Evolutionary conservation across 345 rosid species (phyloP).

Genomic region (Eucalyptus tenuipes): DNA sequence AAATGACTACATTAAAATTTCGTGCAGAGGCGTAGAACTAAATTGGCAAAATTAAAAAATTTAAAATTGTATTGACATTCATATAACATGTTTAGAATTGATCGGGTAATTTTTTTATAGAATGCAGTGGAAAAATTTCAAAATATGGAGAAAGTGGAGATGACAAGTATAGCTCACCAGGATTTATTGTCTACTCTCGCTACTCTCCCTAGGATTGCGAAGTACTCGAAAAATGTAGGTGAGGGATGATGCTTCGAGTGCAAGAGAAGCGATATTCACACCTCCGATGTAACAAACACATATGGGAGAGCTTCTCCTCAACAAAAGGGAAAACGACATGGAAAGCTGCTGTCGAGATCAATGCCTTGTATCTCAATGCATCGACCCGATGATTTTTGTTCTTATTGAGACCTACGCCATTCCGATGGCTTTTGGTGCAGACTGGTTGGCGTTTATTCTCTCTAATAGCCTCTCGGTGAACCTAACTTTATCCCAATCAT

Average conservation of each 20-base stretch:
- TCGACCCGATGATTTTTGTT: not conserved
- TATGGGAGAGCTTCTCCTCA: not conserved
- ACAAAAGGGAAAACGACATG: not conserved
- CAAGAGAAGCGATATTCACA: not conserved
- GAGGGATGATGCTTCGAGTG: not conserved
- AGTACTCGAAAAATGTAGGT: not conserved
- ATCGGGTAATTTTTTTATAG: fast-evolving
- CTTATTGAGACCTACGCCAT: not conserved
- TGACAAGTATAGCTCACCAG: not conserved
- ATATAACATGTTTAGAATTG: fast-evolving
- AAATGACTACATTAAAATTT: not conserved
- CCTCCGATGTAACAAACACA: not conserved
- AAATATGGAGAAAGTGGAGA: not conserved
- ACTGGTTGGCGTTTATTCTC: not conserved
- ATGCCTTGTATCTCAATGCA: not conserved
- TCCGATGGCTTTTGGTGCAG: not conserved
- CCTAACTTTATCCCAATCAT: not conserved
- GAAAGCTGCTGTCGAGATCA: not conserved
- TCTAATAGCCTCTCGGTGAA: not conserved
- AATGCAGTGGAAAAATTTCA: not conserved
- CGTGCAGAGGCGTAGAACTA: fast-evolving
- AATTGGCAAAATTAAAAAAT: not conserved
- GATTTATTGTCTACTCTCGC: not conserved
- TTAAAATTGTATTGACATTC: fast-evolving
- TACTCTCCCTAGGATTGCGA: not conserved